A percentile compares a stretch with the other conserved stretches of the same genome.
Conservation (phyloP, 2,329 filamentous ascomycete genomes). For the Chalaropsis thielavioides region DNA sequence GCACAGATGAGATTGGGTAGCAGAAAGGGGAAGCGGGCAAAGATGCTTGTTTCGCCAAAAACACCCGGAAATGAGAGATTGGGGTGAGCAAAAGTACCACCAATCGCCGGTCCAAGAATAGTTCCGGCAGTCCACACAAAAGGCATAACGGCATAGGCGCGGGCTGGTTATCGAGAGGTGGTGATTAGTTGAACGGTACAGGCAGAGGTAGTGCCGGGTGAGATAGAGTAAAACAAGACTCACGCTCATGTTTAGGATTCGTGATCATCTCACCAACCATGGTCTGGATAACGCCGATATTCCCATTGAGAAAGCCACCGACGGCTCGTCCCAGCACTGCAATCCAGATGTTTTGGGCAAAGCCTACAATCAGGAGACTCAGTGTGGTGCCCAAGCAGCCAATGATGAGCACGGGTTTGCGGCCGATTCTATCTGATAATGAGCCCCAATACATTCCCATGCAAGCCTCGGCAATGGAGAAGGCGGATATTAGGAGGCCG, state of each 20-base stretch:
- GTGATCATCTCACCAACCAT: constrained; percentile 85
- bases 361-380: constrained; percentile 69
- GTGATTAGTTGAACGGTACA: background rate
- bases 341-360: constrained; percentile 71
- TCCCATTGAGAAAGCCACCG: constrained; percentile 77
- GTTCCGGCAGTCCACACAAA: constrained; percentile 89
- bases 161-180: constrained; percentile 35
- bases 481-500: constrained; percentile 74
- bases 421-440: constrained; percentile 65
- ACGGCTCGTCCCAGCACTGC: constrained; percentile 62
- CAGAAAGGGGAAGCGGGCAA: constrained; percentile 69
- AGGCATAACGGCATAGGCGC: constrained; percentile 82
- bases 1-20: constrained; percentile 82
- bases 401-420: constrained; percentile 71
- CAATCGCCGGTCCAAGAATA: constrained; percentile 77
- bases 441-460: constrained; percentile 84
- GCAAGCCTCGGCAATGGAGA: constrained; percentile 64
- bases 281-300: constrained; percentile 80
- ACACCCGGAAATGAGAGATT: constrained; percentile 54
- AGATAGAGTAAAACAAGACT: constrained; percentile 26
- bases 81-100: constrained; percentile 73
- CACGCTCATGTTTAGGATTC: constrained; percentile 73
- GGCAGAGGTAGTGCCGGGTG: too few relatives aligned
- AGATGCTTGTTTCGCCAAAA: constrained; percentile 55
- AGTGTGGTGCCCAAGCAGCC: constrained; percentile 72